Base-by-base conservation (phyloP, 2,329 filamentous ascomycete species). In the Ascocoryne sarcoides region DNA sequence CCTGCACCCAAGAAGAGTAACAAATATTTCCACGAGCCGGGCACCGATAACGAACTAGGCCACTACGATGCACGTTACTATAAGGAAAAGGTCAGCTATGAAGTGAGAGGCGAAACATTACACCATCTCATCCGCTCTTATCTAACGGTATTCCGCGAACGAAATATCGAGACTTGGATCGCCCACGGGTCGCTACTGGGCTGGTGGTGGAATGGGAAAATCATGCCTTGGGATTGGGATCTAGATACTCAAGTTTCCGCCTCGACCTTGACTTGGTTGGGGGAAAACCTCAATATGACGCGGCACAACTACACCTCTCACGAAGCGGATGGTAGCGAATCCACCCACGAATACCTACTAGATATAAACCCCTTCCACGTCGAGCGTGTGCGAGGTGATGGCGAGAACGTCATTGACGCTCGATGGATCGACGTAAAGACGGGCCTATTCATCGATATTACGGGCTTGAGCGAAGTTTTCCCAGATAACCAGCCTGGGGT, bases 141-240 rank as follows among this genome's bases (percentile, higher is more conserved):
- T 63, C 70, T 92, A 32, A 68, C 70, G 33, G 78, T 75, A 41
- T 82, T 84, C 60, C 65, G 68, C 32, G 66, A 73, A 14, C 68
- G 80, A 39, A 74, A 76, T 5, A 63, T 87, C 46, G 84, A 90
- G 62, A 90, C 86, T 0, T 92, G 86, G 86, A 76, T 93, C 44
- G 85, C 86, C 29, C 86, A 93, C 60, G 86, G 86, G 36, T 88
- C 85, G 4, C 65, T 92, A 36, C 66, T 93, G 16, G 86, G 85
- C 10, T 93, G 86, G 86, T 92, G 84, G 83, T 93, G 86, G 86
- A 90, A 87, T 58, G 73, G 68, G 31, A 64, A 76, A 62, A 78
- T 85, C 57, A 76, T 89, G 65, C 84, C 84, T 1, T 89, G 84
- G 84, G 85, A 92, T 61, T 84, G 79, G 66, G 86, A 93, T 60